phyloP scores from a whole-genome alignment of 306 rosid genomes.

The Quercus parvula region DNA sequence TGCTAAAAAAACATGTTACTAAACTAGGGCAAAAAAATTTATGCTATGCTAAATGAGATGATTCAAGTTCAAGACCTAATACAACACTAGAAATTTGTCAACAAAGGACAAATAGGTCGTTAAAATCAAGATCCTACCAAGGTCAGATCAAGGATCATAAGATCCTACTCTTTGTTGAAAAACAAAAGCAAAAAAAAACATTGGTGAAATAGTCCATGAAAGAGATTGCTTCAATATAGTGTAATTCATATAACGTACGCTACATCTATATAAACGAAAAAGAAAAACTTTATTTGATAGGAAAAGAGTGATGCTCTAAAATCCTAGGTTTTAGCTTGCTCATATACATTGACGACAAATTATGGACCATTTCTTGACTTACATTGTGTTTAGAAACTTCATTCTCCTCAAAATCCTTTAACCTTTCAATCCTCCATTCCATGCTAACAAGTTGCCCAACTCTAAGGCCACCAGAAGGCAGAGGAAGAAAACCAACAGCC shows the following conservation, averaged over 20 bases:
- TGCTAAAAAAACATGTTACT: background rate
- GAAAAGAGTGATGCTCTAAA: background rate
- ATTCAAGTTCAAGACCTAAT: background rate
- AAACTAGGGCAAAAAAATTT: too few species aligned
- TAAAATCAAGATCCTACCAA: too few species aligned
- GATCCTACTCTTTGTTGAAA: too few species aligned
- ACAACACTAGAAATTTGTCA: background rate
- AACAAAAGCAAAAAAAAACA: too few species aligned
- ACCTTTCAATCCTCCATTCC: conserved; percentile 96
- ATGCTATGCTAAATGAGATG: background rate
- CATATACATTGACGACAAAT: background rate
- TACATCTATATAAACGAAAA: background rate
- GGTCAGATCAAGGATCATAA: too few species aligned
- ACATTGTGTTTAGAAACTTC: conserved; percentile 52
- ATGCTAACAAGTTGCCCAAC: conserved; percentile 88
- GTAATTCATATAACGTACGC: too few species aligned
- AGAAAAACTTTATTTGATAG: background rate
- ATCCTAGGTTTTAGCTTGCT: background rate
- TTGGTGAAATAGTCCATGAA: too few species aligned
- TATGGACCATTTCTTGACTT: conserved; percentile 28
- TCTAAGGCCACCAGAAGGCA: conserved; percentile 77
- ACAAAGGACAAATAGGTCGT: background rate
- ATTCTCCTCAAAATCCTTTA: conserved; percentile 59
- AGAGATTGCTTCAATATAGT: too few species aligned
- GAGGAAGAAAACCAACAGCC: conserved; percentile 97